Evolutionary conservation across 129 eudicot species (phyloP).

Genomic region (Heracleum sosnowskyi): DNA sequence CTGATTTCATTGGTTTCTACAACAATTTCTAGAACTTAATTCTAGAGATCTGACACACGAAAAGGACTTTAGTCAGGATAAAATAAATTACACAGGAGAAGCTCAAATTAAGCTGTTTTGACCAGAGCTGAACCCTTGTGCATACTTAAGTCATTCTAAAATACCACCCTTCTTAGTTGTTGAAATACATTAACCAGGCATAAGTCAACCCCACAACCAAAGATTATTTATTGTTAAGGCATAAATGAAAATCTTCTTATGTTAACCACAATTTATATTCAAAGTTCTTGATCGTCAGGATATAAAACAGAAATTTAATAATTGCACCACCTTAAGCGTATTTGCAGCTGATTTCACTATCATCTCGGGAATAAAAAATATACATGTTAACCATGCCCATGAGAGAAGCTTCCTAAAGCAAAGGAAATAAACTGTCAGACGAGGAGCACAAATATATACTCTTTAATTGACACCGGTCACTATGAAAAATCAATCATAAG

Average conservation of each 20-base stretch:
- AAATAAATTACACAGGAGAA: neutral
- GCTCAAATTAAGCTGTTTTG: neutral
- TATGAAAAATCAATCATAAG: neutral
- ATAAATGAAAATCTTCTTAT: neutral
- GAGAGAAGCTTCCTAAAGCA: slow-evolving; percentile 93
- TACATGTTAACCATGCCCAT: slow-evolving; percentile 99
- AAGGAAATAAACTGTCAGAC: slow-evolving; percentile 12
- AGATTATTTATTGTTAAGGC: neutral
- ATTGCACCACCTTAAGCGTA: slow-evolving; percentile 46
- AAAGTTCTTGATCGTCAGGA: neutral
- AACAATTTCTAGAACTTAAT: neutral
- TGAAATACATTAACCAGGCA: neutral
- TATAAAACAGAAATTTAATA: neutral
- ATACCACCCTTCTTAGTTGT: neutral
- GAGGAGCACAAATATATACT: neutral
- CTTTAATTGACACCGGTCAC: neutral
- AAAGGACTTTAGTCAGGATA: neutral
- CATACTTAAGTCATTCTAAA: neutral
- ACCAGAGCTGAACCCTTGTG: neutral
- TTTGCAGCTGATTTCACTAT: slow-evolving; percentile 66
- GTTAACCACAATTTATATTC: neutral
- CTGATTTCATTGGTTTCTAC: neutral
- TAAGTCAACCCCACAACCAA: neutral
- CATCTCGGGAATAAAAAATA: slow-evolving; percentile 91
- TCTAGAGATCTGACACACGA: neutral